Conservation (phyloP, 2,329 filamentous ascomycete genomes). For the Blastomyces gilchristii region DNA sequence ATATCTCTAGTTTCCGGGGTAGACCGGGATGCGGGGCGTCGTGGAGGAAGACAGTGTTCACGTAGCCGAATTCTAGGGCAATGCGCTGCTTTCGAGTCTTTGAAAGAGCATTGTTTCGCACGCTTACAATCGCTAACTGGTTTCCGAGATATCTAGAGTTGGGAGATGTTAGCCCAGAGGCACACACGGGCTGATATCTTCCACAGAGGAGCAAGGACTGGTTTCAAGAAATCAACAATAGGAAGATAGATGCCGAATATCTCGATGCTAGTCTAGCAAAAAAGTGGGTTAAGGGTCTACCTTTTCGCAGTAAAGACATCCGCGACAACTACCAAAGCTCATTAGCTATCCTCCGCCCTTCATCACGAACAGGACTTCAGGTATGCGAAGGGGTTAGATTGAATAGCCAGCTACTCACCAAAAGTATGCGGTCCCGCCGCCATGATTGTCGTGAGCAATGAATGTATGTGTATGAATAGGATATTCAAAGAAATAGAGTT, state of each 20-base stretch:
- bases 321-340: constrained; percentile 11
- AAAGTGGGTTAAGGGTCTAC: constrained; percentile 12
- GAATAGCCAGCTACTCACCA: constrained; percentile 11
- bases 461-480: background rate
- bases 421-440: constrained; percentile 18
- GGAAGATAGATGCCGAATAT: background rate
- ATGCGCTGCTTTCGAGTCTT: constrained; percentile 49
- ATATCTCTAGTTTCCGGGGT: constrained; percentile 48
- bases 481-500: background rate
- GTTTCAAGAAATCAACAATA: background rate
- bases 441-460: constrained; percentile 8
- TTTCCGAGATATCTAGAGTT: constrained; percentile 38
- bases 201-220: background rate
- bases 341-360: constrained; percentile 2
- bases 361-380: too few relatives aligned
- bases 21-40: constrained; percentile 28
- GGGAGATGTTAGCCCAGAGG: background rate
- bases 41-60: constrained; percentile 55
- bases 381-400: background rate
- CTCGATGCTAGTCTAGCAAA: background rate
- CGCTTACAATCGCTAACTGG: constrained; percentile 49
- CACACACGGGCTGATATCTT: background rate
- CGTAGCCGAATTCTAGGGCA: constrained; percentile 54
- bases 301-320: constrained; percentile 21
- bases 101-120: constrained; percentile 39